These are phyloP conservation scores for Oryza coarctata DNA, from an alignment of 176 grass and related monocot species.

Conservation along the genomic window DNA sequence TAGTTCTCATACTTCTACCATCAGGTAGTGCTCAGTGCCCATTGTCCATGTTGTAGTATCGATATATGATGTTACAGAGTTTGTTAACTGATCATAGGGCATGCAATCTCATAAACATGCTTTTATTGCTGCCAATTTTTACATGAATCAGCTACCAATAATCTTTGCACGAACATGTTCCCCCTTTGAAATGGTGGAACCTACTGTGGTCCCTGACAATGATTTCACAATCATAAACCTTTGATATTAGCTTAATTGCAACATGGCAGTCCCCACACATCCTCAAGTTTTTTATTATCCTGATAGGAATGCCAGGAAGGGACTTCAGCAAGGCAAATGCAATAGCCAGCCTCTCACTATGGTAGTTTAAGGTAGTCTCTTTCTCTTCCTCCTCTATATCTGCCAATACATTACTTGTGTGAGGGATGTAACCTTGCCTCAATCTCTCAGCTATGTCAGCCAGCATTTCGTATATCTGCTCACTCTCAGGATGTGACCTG, in stretches of 20 bases:
- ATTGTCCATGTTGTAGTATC: background rate
- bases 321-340: slow-evolving; percentile 81
- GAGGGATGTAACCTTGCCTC: slow-evolving; percentile 57
- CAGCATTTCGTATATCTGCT: slow-evolving; percentile 67
- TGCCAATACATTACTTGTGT: slow-evolving; percentile 63
- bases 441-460: slow-evolving; percentile 63
- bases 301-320: slow-evolving; percentile 55
- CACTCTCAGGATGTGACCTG: slow-evolving; percentile 62
- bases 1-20: background rate
- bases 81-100: slow-evolving; percentile 12
- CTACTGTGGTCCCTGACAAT: slow-evolving; percentile 71
- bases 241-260: slow-evolving; percentile 68
- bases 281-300: slow-evolving; percentile 87
- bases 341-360: slow-evolving; percentile 84
- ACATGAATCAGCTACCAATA: slow-evolving; percentile 61
- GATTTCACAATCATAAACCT: slow-evolving; percentile 65
- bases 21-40: background rate
- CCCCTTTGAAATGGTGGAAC: slow-evolving; percentile 72
- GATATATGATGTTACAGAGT: background rate
- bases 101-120: background rate
- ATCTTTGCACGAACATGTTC: slow-evolving; percentile 80
- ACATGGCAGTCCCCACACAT: slow-evolving; percentile 81
- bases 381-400: slow-evolving; percentile 96
- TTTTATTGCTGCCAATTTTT: background rate
- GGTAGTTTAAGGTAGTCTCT: slow-evolving; percentile 69